Percentiles rank a stretch among this genome's conserved stretches.
Evolutionary conservation across 1,284 basidiomycete genomes (phyloP).

Genomic region (Laetiporus sulphureus): DNA sequence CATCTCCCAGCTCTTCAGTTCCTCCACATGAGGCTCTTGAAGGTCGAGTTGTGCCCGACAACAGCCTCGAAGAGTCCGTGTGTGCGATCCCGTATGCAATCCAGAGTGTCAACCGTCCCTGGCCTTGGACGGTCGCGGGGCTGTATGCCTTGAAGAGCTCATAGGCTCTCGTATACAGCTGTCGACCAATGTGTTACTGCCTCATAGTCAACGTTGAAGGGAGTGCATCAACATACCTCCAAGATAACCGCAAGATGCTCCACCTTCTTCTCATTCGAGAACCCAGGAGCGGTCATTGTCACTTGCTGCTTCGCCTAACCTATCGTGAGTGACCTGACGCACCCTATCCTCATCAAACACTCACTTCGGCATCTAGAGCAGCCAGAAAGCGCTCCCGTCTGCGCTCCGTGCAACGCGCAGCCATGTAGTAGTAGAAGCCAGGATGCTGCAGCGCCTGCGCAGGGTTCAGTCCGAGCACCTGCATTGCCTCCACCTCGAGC

Average conservation of each 20-base stretch:
- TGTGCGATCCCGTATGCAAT: constrained; percentile 84
- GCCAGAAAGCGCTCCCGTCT: constrained; percentile 62
- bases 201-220: neutral
- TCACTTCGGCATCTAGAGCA: constrained; percentile 53
- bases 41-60: constrained; percentile 87
- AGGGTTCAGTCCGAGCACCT: constrained; percentile 60
- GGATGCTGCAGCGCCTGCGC: constrained; percentile 78
- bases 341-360: constrained; percentile 11
- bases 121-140: constrained; percentile 35
- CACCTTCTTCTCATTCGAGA: constrained; percentile 83
- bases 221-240: constrained; percentile 46
- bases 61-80: constrained; percentile 80
- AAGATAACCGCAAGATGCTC: constrained; percentile 78
- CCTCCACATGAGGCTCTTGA: constrained; percentile 70
- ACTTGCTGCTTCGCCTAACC: constrained; percentile 13
- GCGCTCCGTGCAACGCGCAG: constrained; percentile 76
- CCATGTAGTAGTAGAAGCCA: constrained; percentile 87
- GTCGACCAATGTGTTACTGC: neutral
- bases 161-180: constrained; percentile 89
- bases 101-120: constrained; percentile 74
- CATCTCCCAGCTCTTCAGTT: constrained; percentile 88
- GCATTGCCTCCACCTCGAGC: constrained; percentile 45
- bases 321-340: neutral
- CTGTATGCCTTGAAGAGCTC: constrained; percentile 80
- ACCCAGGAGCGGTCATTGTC: constrained; percentile 45